Base-by-base conservation (phyloP, 2,329 filamentous ascomycete species). In the Aspergillus sp. region DNA sequence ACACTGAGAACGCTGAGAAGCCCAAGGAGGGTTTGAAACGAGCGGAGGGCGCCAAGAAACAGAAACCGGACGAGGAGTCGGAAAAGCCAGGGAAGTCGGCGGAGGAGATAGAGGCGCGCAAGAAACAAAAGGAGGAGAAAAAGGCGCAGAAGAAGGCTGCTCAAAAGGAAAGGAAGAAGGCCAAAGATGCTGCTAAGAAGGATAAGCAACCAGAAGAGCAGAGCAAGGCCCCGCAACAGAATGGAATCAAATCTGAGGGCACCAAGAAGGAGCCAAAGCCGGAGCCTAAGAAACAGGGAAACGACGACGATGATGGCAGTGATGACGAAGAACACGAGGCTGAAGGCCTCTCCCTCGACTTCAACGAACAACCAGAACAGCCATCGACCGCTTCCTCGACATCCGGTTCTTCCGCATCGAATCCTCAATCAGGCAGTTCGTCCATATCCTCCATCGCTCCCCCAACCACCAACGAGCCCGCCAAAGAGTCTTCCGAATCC, bases 381-480 rank as follows among this genome's bases (percentile, higher is more conserved):
- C 51, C 61, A 47, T 70, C 70, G 22, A 69, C 71, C 12, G 60
- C 62, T 27, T 69, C 74, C 12, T 72, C 74, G 30, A 72, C 74
- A 25, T 77, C 81, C 43, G 71, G 75, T 41, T 87, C 84, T 6
- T 79, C 82, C 62, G 71, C 69, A 45, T 72, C 73, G 15, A 68
- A 76, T 53, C 65, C 70, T 52, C 68, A 74, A 50, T 77, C 75
- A 1, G 74, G 67, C 51, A 80, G 78, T 42, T 88, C 86, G 25
- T 89, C 86, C 15, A 78, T 83, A 47, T 86, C 85, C 47, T 88
- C 85, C 19, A 77, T 82, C 42, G 74, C 80, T 10, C 74, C 82
- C 5, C 58, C 62, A 27, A 54, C 61, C 54, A 55, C 62, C 49
- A 58, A 56, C 50, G 59, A 63, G 51, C 53, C 54, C 50, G 55